Evolutionary conservation across 2,329 filamentous ascomycete genomes (phyloP), one percentile per base, ranked within the genome.

Genomic region (Botryotinia globosa): DNA sequence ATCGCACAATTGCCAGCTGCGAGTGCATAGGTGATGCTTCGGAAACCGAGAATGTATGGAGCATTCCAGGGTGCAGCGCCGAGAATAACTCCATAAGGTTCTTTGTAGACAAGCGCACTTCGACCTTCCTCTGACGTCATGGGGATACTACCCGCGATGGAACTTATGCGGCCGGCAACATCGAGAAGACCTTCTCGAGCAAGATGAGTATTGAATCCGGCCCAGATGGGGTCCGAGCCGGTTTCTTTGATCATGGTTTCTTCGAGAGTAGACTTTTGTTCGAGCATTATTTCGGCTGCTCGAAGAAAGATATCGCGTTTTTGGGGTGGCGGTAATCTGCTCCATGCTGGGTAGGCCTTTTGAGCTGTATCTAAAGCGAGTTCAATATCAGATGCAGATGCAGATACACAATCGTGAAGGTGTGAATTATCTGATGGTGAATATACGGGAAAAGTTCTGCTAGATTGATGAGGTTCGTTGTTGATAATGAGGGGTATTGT

Each of bases 61-160:
- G 88, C 86, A 76, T 90, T 89, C 93, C 94, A 97, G 16, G 94
- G 92, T 3, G 91, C 92, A 81, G 97, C 94, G 4, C 89, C 90
- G 44, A 97, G 83, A 25, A 94, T 86, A 12, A 96, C 93, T 1
- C 94, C 94, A 77, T 89, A 94, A 0, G 94, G 93, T 81, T 94
- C 92, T 79, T 90, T 91, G 75, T 90, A 82, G 6, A 97, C 83
- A 76, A 96, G 84, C 0, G 90, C 92, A 66, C 83, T 85, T 37
- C 85, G 85, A 0, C 85, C 86, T 54, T 87, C 84, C 25, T 87
- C 77, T 3, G 76, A 73, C 1, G 81, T 76, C 16, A 78, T 78
- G 7, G 84, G 82, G 34, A 83, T 79, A 56, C 77, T 79, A 3
- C 80, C 83, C 51, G 80, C 75, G 67, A 82, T 78, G 25, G 75